These are phyloP conservation scores for Mangifera indica DNA, from an alignment of 345 rosid species.

Conservation along the genomic window DNA sequence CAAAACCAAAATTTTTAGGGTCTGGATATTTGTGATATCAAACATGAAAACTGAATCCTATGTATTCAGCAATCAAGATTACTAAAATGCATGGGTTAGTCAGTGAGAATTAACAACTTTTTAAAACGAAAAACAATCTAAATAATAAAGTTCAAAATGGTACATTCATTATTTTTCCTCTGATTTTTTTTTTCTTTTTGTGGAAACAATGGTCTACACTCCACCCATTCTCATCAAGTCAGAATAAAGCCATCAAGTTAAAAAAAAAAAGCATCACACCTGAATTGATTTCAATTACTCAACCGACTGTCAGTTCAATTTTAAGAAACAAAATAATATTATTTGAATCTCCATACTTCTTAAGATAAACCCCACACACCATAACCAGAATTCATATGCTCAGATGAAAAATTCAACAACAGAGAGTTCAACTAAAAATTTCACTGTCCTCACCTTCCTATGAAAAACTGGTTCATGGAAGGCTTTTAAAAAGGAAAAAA, in stretches of 20 bases:
- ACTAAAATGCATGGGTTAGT: neutral
- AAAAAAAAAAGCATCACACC: neutral
- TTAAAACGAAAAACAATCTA: neutral
- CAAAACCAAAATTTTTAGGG: neutral
- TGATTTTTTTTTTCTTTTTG: too few species aligned
- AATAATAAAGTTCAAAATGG: neutral
- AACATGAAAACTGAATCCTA: neutral
- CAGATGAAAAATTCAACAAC: too few species aligned
- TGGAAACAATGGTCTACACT: neutral
- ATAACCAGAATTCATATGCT: neutral
- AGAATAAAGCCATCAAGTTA: neutral
- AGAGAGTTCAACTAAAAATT: neutral
- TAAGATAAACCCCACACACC: too few species aligned
- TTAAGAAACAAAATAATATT: neutral
- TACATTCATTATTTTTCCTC: neutral
- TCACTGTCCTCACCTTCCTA: neutral
- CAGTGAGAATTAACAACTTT: too few species aligned
- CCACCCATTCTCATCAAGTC: neutral
- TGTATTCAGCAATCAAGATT: neutral
- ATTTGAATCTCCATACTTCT: neutral
- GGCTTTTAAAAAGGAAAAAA: neutral
- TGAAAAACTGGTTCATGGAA: neutral
- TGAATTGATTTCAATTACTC: neutral
- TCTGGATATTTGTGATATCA: neutral
- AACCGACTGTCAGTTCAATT: neutral